Evolutionary conservation across 352 stramenopile species (phyloP), one percentile per base, ranked within the genome.

Genomic region (Blastocystis sp.): DNA sequence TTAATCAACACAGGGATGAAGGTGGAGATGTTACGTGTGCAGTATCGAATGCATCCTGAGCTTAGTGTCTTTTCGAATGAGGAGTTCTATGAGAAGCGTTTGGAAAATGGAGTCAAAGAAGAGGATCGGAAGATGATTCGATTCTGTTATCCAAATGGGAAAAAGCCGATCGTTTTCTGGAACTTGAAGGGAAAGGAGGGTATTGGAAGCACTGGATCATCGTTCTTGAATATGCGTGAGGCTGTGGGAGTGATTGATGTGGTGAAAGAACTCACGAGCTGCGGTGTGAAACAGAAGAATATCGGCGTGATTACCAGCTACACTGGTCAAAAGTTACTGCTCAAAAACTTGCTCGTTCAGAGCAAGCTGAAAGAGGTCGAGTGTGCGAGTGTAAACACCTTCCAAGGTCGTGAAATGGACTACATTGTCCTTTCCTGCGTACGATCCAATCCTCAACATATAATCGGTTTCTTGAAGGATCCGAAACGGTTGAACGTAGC

Each of bases 11-110:
- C 98, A 41, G 96, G 97, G 65, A 94, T 98, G 88, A 94, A 95
- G 54, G 96, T 97, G 16, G 98, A 98, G 90, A 95, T 97, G 54
- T 94, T 99, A 16, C 93, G 96, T 56, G 96, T 99, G 3, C 97
- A 99, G 92, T 99, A 99, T 92, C 95, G 97, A 50, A 99, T 99
- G 97, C 97, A 99, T 88, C 97, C 97, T 20, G 97, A 94, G 76
- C 91, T 99, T 59, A 98, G 95, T 0, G 96, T 98, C 91, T 99
- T 99, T 90, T 97, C 97, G 5, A 98, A 95, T 11, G 98, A 99
- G 90, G 97, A 96, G 90, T 99, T 99, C 90, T 99, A 99, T 90
- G 96, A 99, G 91, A 97, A 97, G 69, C 97, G 96, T 78, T 92
- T 99, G 65, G 95, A 98, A 91, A 99, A 99, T 90, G 97, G 97